Percentiles rank a stretch among this genome's conserved stretches.
Evolutionary conservation across 2,329 filamentous ascomycete genomes (phyloP).

Genomic region (Malbranchea cinnamomea): DNA sequence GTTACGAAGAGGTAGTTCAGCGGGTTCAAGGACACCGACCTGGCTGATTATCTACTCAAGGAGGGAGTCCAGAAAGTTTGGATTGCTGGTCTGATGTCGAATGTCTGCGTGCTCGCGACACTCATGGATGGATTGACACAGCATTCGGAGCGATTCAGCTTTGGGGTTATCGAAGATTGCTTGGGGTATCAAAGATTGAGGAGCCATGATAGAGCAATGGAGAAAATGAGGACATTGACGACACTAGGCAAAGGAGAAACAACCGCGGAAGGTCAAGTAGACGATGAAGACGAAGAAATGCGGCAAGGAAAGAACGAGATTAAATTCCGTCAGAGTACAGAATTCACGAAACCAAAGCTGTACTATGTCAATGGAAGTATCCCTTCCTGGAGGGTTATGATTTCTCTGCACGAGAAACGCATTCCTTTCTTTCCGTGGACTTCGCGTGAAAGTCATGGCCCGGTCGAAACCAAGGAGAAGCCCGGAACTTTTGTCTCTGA

Average conservation of each 20-base stretch:
- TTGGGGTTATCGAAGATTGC: slow-evolving; percentile 2
- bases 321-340: too few species aligned
- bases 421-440: not conserved
- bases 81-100: slow-evolving; percentile 4
- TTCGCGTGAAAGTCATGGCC: slow-evolving; percentile 3
- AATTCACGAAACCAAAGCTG: slow-evolving; percentile 1
- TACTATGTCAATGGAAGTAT: slow-evolving; percentile 6
- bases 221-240: not conserved
- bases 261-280: too few species aligned
- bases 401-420: slow-evolving; percentile 2
- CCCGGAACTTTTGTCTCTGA: slow-evolving; percentile 3
- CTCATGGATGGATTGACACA: not conserved
- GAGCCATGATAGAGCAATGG: slow-evolving; percentile 1
- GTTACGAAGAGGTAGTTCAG: slow-evolving; percentile 3
- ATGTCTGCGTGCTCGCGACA: slow-evolving; percentile 2
- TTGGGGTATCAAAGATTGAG: slow-evolving; percentile 1
- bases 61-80: not conserved
- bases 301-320: too few species aligned
- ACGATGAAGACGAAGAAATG: too few species aligned
- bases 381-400: slow-evolving; percentile 3
- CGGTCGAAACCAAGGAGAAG: slow-evolving; percentile 1
- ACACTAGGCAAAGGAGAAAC: not conserved
- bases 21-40: slow-evolving; percentile 2
- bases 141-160: not conserved
- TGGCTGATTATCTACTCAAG: not conserved